Evolutionary conservation across 2,329 filamentous ascomycete genomes (phyloP).

Genomic region (Fragosphaeria purpurea): DNA sequence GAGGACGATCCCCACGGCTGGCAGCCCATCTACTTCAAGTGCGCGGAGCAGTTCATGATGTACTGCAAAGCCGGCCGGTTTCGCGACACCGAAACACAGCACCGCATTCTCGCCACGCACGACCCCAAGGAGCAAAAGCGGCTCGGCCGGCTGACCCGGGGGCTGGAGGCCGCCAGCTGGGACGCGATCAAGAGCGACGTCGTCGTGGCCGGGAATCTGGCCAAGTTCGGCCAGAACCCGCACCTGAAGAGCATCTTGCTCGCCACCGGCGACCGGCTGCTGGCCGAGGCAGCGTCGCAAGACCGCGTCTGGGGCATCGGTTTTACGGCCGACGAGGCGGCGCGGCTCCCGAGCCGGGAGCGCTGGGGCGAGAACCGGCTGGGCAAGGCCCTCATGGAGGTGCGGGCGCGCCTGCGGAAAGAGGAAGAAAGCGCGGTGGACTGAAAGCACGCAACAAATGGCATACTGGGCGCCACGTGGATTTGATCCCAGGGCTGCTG

Average conservation of each 20-base stretch:
- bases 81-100: conserved; percentile 4
- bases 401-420: conserved; percentile 26
- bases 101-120: conserved; percentile 1
- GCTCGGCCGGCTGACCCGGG: conserved; percentile 3
- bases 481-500: no score
- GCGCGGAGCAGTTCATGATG: conserved; percentile 14
- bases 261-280: conserved; percentile 45
- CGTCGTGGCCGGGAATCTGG: conserved; percentile 47
- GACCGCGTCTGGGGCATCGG: conserved; percentile 61
- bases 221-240: conserved; percentile 42
- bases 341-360: conserved; percentile 27
- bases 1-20: conserved; percentile 7
- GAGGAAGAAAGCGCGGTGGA: no score
- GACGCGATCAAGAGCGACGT: conserved; percentile 27
- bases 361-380: conserved; percentile 56
- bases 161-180: conserved; percentile 7
- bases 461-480: no score
- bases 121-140: conserved; percentile 10
- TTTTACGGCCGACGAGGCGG: conserved; percentile 41
- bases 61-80: conserved; percentile 10
- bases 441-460: no score
- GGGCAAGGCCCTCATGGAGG: conserved; percentile 50
- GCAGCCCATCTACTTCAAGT: conserved; percentile 21
- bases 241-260: conserved; percentile 30
- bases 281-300: conserved; percentile 51